Evolutionary conservation across 1,284 basidiomycete genomes (phyloP), one percentile per base, ranked within the genome.

Genomic region (Boletellus deceptivus): DNA sequence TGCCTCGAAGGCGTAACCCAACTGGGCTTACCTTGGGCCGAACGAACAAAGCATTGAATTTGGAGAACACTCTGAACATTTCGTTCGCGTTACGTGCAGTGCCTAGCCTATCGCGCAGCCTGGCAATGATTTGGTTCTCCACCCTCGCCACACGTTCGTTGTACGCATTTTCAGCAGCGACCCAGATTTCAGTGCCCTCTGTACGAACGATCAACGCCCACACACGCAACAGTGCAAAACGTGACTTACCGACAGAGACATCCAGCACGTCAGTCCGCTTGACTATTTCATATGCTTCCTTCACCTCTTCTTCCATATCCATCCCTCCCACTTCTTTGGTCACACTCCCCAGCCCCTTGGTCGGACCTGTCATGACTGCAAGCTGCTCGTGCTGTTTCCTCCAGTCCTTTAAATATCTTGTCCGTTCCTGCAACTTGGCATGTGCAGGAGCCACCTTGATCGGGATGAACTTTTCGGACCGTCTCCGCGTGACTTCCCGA

Each of bases 141-240:
- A 99, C 97, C 10, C 95, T 81, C 1, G 96, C 90, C 7, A 99
- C 94, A 14, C 95, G 88, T 69, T 98, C 96, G 62, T 98, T 98
- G 75, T 99, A 99, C 17, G 93, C 92, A 52, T 90, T 91, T 72
- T 99, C 97, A 3, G 95, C 96, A 0, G 93, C 84, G 17, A 95
- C 89, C 94, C 96, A 98, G 52, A 98, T 97, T 68, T 98, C 93
- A n/a, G 92, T 93, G 3, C 97, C 96, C 76, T 97, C 93, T 89
- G 64, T 43, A 48, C 41, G 48, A 49, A 1, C 39, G 29, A 50
- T 58, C 49, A 55, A 38, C 17, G 40, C 14, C 18, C 49, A 27
- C 20, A 17, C 3, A 6, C 25, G 13, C 34, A 22, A 10, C 27
- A 31, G 33, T 9, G 43, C 31, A n/a, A 11, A 39, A 25, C 13